Percentiles rank a stretch among this genome's conserved stretches.
phyloP scores from a whole-genome alignment of 2,329 filamentous ascomycete species.

The Clarireedia monteithiana region DNA sequence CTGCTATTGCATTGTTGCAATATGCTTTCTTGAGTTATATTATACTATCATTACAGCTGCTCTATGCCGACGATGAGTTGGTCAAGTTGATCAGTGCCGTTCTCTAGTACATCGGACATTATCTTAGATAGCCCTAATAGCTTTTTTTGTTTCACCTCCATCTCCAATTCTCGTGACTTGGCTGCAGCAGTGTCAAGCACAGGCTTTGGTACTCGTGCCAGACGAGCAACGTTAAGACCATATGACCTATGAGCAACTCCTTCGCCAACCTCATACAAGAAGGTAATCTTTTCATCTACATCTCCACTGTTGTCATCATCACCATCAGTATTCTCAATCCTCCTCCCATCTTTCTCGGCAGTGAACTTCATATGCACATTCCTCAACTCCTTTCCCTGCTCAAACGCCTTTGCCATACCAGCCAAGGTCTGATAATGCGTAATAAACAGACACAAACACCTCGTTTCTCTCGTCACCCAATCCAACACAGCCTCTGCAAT shows the following conservation, averaged over 20 bases:
- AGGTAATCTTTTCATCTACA: slow-evolving; percentile 75
- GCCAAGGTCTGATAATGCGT: slow-evolving; percentile 92
- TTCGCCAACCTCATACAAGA: slow-evolving; percentile 85
- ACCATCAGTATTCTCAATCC: slow-evolving; percentile 37
- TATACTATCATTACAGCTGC: slow-evolving; percentile 39
- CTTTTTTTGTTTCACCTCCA: slow-evolving; percentile 56
- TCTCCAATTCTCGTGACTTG: slow-evolving; percentile 76
- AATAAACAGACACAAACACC: slow-evolving; percentile 85
- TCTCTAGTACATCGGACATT: slow-evolving; percentile 21
- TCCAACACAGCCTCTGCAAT: slow-evolving; percentile 90
- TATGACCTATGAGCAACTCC: slow-evolving; percentile 92
- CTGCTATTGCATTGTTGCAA: slow-evolving; percentile 11
- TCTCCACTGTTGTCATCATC: slow-evolving; percentile 21
- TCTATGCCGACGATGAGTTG: slow-evolving; percentile 39
- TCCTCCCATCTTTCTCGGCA: slow-evolving; percentile 21
- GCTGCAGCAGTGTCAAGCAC: slow-evolving; percentile 72
- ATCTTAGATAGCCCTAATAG: slow-evolving; percentile 33
- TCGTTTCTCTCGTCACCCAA: slow-evolving; percentile 66
- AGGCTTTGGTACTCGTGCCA: slow-evolving; percentile 71
- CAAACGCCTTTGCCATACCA: slow-evolving; percentile 60
- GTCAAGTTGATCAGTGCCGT: slow-evolving; percentile 18
- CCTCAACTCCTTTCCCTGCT: slow-evolving; percentile 51
- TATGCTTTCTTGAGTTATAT: slow-evolving; percentile 15
- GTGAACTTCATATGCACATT: slow-evolving; percentile 96
- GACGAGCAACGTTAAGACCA: slow-evolving; percentile 81